Percentiles rank a stretch among this genome's conserved stretches.
These are phyloP conservation scores for Papiliotrema flavescens DNA, from an alignment of 1,284 basidiomycete species.

Conservation along the genomic window DNA sequence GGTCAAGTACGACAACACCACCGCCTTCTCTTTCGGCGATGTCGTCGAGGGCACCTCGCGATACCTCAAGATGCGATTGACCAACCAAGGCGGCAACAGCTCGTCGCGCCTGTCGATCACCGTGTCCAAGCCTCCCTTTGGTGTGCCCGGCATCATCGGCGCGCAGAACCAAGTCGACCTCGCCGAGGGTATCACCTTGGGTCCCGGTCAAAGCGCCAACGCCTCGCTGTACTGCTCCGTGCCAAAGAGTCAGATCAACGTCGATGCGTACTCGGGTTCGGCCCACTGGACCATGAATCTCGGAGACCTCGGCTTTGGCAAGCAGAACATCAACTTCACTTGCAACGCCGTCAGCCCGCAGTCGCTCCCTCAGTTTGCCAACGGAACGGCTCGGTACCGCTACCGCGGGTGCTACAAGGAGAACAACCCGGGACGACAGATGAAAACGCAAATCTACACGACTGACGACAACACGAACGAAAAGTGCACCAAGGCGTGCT, in stretches of 20 bases:
- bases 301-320: slow-evolving; percentile 10
- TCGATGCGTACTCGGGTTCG: slow-evolving; percentile 7
- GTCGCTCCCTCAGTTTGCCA: slow-evolving; percentile 5
- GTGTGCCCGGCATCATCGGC: slow-evolving; percentile 11
- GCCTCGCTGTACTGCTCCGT: slow-evolving; percentile 11
- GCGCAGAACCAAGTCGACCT: slow-evolving; percentile 11
- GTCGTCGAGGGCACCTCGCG: slow-evolving; percentile 8
- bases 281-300: slow-evolving; percentile 11
- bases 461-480: slow-evolving; percentile 26
- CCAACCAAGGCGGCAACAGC: slow-evolving; percentile 8
- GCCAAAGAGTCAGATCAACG: slow-evolving; percentile 11
- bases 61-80: slow-evolving; percentile 11
- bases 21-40: slow-evolving; percentile 11
- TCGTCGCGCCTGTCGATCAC: slow-evolving; percentile 9
- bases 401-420: slow-evolving; percentile 14
- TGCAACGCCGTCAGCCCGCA: slow-evolving; percentile 11
- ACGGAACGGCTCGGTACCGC: slow-evolving; percentile 6
- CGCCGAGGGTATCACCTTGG: slow-evolving; percentile 10
- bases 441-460: slow-evolving; percentile 11
- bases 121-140: slow-evolving; percentile 13
- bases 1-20: slow-evolving; percentile 10
- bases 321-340: slow-evolving; percentile 10
- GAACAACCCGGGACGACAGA: slow-evolving; percentile 10
- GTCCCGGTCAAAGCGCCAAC: slow-evolving; percentile 9
- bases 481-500: slow-evolving; percentile 19